Evolutionary conservation across 108 stramenopile species (phyloP), one percentile per base, ranked within the genome.

Genomic region (Stephanodiscus triporus): DNA sequence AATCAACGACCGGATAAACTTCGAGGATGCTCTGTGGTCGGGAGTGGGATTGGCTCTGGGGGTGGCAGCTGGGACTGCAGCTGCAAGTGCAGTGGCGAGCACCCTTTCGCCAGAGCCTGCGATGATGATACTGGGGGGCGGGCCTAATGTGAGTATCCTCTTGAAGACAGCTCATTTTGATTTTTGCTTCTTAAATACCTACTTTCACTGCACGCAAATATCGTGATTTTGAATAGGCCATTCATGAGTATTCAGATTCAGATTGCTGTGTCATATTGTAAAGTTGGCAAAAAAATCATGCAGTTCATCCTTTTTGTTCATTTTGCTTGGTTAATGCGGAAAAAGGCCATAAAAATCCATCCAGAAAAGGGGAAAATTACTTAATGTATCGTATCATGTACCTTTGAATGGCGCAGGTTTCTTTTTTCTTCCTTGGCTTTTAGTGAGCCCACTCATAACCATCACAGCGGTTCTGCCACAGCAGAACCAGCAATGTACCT

Each of bases 91-190:
- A 16, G 66, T 70, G n/a, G 63, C 40, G 30, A 34, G 19, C 24
- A 22, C 59, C 24, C 40, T 66, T 24, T 61, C 68, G 26, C 59
- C 57, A 2, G 34, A 26, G 17, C 53, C 62, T 13, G 68, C 38
- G 13, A 69, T 70, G 66, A 67, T 81, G 80, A 81, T 81, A 29
- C 59, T 81, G 32, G 80, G 80, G 50, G 80, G 80, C 4, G 80
- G 80, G 6, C 80, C 80, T 0, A 81, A 81, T 40, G 78, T 72
- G 16, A 34, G 32, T 34, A 34, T 34, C 32, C 32, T 34, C 2
- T n/a, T 34, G 32, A 34, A 34, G 32, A 34, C 26, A 47, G n/a
- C n/a, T n/a, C n/a, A n/a, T n/a, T 26, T 22, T 8, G 9, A 27
- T 49, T 47, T 49, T 34, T 7, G 49, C 4, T n/a, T 66, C 43